A percentile compares a stretch with the other conserved stretches of the same genome.
These are phyloP conservation scores for Neurospora pannonica DNA, from an alignment of 495 filamentous ascomycete genomes.

Conservation along the genomic window DNA sequence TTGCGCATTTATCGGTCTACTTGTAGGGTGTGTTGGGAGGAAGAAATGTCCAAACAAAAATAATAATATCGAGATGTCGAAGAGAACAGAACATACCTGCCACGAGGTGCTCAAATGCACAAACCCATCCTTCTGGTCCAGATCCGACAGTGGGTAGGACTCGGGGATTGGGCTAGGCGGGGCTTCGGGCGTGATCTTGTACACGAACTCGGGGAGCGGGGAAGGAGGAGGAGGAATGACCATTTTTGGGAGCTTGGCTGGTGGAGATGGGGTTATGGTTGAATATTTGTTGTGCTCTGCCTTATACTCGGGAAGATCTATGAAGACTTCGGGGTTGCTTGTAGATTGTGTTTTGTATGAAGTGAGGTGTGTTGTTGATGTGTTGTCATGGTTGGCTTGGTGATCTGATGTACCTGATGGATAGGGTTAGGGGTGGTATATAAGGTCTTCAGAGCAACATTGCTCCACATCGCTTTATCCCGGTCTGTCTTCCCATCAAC, in stretches of 20 bases:
- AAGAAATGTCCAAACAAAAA: no score
- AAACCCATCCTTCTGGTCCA: constrained; percentile 45
- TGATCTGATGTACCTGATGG: background rate
- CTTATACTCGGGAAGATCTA: no score
- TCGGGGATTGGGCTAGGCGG: constrained; percentile 40
- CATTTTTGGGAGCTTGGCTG: background rate
- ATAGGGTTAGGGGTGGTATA: background rate
- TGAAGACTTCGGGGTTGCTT: no score
- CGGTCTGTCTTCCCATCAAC: background rate
- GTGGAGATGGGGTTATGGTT: background rate
- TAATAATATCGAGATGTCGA: background rate
- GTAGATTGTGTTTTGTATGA: background rate
- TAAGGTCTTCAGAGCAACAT: background rate
- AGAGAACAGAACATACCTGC: constrained; percentile 26
- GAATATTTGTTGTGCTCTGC: no score
- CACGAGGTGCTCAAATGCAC: constrained; percentile 39
- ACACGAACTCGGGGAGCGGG: constrained; percentile 37
- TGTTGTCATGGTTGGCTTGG: background rate
- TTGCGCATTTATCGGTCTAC: no score
- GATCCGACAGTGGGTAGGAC: constrained; percentile 37
- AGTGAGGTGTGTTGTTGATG: background rate
- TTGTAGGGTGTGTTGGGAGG: no score
- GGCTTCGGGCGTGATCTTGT: constrained; percentile 39
- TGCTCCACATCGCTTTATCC: background rate
- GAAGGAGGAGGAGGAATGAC: constrained; percentile 12